Evolutionary conservation across 441 rosid species (phyloP), one percentile per base, ranked within the genome.

Genomic region (Erodium texanum): DNA sequence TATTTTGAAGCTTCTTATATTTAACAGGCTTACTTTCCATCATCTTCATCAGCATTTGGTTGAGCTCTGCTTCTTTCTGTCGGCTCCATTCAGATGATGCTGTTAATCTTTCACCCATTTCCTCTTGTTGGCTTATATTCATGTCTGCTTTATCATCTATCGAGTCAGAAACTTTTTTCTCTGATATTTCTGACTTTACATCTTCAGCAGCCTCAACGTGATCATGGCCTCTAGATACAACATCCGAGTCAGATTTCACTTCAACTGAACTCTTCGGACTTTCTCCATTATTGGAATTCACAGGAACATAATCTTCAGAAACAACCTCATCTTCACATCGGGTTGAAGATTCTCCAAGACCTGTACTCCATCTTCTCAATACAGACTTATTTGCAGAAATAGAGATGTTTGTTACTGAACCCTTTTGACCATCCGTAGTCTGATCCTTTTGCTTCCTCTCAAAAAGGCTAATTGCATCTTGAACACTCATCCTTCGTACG

Each of bases 361-460:
- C 81, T 58, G 83, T 64, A 84, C 93, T 84, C 93, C 93, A 87
- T 78, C 93, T 83, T 79, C 89, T 84, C 74, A 87, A 72, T 24
- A 87, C 86, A 22, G 86, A 71, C 73, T 84, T 87, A 70, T 70
- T 82, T 66, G 82, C 72, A 68, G 64, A 74, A 36, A 76, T 71
- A 67, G 80, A 74, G 64, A 66, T 45, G 68, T 71, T 82, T 8
- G 78, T 71, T 32, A 68, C 20, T 11, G 81, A 76, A 66, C 73
- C 82, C 75, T 72, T 79, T 54, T 78, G 82, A 73, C 67, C 61
- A 73, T 81, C 87, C 18, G 72, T 15, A 43, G 73, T 73, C 66
- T 76, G 85, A 73, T 78, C 85, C 70, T 73, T 82, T 59, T 85
- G 89, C 71, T 84, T 87, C 54, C 84, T 82, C 77, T 87, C 93